phyloP scores from a whole-genome alignment of 768 basidiomycete genomes.

The Piloderma croceum region DNA sequence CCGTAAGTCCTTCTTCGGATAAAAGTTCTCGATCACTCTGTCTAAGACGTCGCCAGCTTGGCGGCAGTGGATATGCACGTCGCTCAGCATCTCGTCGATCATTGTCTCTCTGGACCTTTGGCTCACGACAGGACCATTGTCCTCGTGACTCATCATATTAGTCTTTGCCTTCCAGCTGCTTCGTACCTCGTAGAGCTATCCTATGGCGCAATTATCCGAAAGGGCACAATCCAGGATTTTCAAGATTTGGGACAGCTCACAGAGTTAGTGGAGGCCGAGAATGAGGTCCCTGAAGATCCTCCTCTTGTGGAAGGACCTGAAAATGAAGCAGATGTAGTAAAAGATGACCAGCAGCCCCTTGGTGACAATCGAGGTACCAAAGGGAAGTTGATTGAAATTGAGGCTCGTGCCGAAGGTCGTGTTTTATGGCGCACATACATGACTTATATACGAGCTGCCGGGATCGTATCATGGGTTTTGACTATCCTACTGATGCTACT shows the following conservation, averaged over 20 bases:
- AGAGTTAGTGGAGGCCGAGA: slow-evolving; percentile 41
- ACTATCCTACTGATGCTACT: slow-evolving; percentile 48
- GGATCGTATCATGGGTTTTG: slow-evolving; percentile 48
- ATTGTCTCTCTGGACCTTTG: slow-evolving; percentile 59
- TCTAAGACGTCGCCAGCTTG: slow-evolving; percentile 33
- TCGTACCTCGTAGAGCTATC: slow-evolving; percentile 61
- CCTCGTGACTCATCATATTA: slow-evolving; percentile 80
- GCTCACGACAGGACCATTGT: slow-evolving; percentile 65
- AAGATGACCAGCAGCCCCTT: slow-evolving; percentile 3
- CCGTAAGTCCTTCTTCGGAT: slow-evolving; percentile 43
- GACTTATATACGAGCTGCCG: slow-evolving; percentile 60
- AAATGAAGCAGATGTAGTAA: slow-evolving; percentile 31
- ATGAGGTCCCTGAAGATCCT: slow-evolving; percentile 31
- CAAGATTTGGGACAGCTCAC: slow-evolving; percentile 37
- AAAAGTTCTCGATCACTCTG: slow-evolving; percentile 13
- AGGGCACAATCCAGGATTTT: slow-evolving; percentile 47
- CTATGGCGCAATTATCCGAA: slow-evolving; percentile 41
- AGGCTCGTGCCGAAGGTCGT: slow-evolving; percentile 60
- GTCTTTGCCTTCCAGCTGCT: slow-evolving; percentile 62
- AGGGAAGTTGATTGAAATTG: slow-evolving; percentile 58
- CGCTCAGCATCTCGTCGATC: slow-evolving; percentile 58
- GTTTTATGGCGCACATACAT: slow-evolving; percentile 55
- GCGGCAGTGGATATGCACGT: slow-evolving; percentile 78
- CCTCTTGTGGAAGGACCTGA: slow-evolving; percentile 15
- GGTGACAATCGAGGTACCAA: slow-evolving; percentile 10